Evolutionary conservation across 176 grass and related monocot genomes (phyloP), one percentile per base, ranked within the genome.

Genomic region (Poa annua): DNA sequence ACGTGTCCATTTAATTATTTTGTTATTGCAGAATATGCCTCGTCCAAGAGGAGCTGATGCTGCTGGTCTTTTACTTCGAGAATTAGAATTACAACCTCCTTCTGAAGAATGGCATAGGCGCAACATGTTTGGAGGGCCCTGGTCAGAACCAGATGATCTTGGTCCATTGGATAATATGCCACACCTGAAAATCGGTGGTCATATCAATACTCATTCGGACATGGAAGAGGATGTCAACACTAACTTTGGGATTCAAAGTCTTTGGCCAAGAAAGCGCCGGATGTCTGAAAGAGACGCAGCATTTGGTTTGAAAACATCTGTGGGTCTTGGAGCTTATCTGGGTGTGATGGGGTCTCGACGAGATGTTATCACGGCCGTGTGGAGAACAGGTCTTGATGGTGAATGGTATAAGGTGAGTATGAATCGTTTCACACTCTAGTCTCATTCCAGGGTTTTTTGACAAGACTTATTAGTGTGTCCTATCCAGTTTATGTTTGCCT

Each of bases 81-180:
- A 98, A 82, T 83, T 98, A 77, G 96, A 98, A 91, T 71, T 98
- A 11, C 93, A 98, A 51, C 96, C 96, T 84, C 96, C 96, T 59
- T 89, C 96, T 16, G 96, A 98, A 90, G 96, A 98, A 71, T 98
- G 96, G 96, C 96, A 98, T 74, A 92, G 93, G 11, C 93, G 96
- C 49, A 98, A 98, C 83, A 96, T 98, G 96, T 98, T 98, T 91
- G 96, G 96, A 66, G 93, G 96, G 22, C 96, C 96, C 4, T 98
- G 96, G 93, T 98, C 96, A 83, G 96, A 98, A 85, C 89, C 92
- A 33, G 89, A 96, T 57, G 89, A 96, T 86, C 83, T 96, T 81
- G 93, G 93, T 80, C 96, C 89, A 82, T 71, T 98, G 81, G 89
- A 93, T 86, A 93, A 92, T 81, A 83, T 83, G 83, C 76, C 71